Evolutionary conservation across 805 yeast species (phyloP), one percentile per base, ranked within the genome.

Genomic region (Wickerhamiella vanderwaltii): DNA sequence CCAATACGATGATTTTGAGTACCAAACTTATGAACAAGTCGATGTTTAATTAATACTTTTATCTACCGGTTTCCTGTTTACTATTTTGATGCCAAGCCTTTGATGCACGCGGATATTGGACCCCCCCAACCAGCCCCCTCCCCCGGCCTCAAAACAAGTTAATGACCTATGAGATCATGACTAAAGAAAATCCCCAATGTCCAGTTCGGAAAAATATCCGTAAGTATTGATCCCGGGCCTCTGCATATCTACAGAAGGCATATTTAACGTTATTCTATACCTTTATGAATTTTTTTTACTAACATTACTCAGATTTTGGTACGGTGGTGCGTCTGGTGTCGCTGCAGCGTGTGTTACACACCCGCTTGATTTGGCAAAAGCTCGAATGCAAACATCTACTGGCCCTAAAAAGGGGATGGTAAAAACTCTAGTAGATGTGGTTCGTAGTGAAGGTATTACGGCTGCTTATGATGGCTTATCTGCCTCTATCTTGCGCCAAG

Each of bases 301-400:
- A 39, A 38, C 38, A 23, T 4, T 25, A n/a, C n/a, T n/a, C n/a
- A 59, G 64, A 22, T 64, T 64, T 39, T 64, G 69, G 69, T 64
- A 65, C 49, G 69, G 69, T 18, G 69, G 69, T 16, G 47, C 56
- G n/a, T 58, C 66, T 15, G 58, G 66, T 39, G 58, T 62, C 45
- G 62, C 57, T 3, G 68, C 69, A 1, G 68, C 64, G 1, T 44
- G 56, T 13, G 52, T 58, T 39, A 64, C 69, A 6, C 95, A 84
- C 61, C 95, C 95, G 3, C 64, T 84, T 45, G 95, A 84, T 57
- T 65, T 84, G 32, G 91, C 94, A 2, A 84, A 84, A 54, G 94
- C 86, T 6, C 72, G 94, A 39, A 65, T 84, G 56, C 95, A 84
- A 57, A 79, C 94, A 0, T 86, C 93, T 3, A 56, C 70, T 0